These are phyloP conservation scores for Juncus effusus DNA, from an alignment of 176 grass and related monocot genomes.

Conservation along the genomic window DNA sequence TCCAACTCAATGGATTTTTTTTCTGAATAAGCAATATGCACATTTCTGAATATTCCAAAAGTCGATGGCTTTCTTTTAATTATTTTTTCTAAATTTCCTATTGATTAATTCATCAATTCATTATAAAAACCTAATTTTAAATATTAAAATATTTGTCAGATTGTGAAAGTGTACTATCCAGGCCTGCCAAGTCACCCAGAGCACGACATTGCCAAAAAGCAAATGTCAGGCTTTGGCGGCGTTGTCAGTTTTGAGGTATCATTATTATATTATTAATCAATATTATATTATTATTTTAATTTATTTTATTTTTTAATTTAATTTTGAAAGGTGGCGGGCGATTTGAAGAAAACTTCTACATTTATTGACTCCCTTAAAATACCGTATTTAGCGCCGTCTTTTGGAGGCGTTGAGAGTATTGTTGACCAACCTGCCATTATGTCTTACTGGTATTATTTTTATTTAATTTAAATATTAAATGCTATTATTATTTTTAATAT, in stretches of 20 bases:
- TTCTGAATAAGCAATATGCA: not conserved
- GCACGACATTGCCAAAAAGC: slow-evolving; percentile 93
- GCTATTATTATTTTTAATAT: not conserved
- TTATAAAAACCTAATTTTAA: not conserved
- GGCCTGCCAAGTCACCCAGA: slow-evolving; percentile 94
- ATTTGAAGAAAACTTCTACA: slow-evolving; percentile 63
- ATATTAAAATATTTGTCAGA: slow-evolving; percentile 36
- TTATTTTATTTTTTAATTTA: not conserved
- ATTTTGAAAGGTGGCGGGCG: slow-evolving; percentile 54
- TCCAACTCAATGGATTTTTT: not conserved
- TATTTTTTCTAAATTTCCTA: not conserved
- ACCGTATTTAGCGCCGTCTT: slow-evolving; percentile 88
- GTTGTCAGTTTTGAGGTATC: slow-evolving; percentile 99
- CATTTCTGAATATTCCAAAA: too few species aligned
- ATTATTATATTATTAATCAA: not conserved
- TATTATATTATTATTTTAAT: slow-evolving; percentile 1
- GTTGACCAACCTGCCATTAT: slow-evolving; percentile 97
- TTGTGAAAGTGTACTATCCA: slow-evolving; percentile 83
- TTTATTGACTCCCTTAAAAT: slow-evolving; percentile 96
- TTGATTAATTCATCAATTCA: not conserved
- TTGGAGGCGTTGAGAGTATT: slow-evolving; percentile 96
- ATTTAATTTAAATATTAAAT: not conserved
- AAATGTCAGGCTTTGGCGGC: slow-evolving; percentile 99
- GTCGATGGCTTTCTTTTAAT: not conserved
- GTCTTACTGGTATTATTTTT: slow-evolving; percentile 81